These are phyloP conservation scores for Hyaloscypha variabilis DNA, from an alignment of 495 filamentous ascomycete genomes.

Conservation along the genomic window DNA sequence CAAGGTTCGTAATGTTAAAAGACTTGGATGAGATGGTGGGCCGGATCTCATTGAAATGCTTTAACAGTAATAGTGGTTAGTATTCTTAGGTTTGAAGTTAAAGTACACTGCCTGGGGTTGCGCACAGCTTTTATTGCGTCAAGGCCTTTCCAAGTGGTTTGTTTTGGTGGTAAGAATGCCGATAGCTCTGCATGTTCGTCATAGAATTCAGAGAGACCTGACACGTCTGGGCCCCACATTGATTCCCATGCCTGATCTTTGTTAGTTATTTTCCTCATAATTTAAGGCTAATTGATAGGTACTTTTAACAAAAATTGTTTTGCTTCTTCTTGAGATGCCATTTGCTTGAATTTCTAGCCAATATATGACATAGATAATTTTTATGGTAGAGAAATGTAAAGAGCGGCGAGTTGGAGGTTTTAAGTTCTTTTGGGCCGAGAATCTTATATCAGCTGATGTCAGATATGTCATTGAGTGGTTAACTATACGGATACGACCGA, in stretches of 20 bases:
- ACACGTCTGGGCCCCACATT: constrained; percentile 9
- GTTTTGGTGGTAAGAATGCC: constrained; percentile 12
- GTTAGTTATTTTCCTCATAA: background rate
- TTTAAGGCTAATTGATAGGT: constrained; percentile 1
- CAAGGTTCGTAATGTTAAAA: constrained; percentile 18
- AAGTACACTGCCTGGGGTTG: constrained; percentile 6
- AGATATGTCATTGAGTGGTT: background rate
- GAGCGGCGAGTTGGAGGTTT: background rate
- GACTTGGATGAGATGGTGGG: constrained; percentile 9
- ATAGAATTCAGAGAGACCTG: constrained; percentile 9
- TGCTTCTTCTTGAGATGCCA: constrained; percentile 9
- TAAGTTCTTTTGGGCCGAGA: background rate
- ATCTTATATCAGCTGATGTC: constrained; percentile 7
- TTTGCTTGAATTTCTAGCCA: background rate
- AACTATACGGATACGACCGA: too few relatives aligned
- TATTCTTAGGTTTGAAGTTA: constrained; percentile 5
- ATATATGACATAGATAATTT: constrained; percentile 7
- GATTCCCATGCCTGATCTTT: constrained; percentile 14
- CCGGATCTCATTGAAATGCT: constrained; percentile 18
- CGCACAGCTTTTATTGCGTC: constrained; percentile 14
- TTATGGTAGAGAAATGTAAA: constrained; percentile 3
- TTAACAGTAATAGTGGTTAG: constrained; percentile 10
- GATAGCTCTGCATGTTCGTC: constrained; percentile 11
- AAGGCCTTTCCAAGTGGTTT: constrained; percentile 14
- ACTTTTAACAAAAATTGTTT: constrained; percentile 11